Base-by-base conservation (phyloP, 495 filamentous ascomycete genomes). In the Penicillium argentinense region DNA sequence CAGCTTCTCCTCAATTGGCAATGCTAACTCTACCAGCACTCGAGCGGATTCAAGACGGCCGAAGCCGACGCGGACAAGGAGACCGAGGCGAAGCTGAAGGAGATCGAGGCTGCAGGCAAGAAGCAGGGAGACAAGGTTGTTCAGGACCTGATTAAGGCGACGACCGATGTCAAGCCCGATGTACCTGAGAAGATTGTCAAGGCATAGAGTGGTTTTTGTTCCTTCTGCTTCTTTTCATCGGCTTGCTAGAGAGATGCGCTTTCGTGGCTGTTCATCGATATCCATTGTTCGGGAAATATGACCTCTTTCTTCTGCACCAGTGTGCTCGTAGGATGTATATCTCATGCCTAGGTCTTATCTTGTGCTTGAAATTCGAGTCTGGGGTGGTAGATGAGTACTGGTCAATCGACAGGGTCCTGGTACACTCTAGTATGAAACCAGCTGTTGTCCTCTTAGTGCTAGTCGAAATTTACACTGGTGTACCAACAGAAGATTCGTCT, bases 11-110 rank as follows among this genome's bases (percentile, higher is more conserved):
- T n/a, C n/a, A n/a, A n/a, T n/a, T n/a, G n/a, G n/a, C 18, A 7
- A 27, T 49, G 13, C 5, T 23, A n/a, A 36, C 17, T 21, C 11
- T 5, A 12, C 21, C 38, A 91, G 88, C 89, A 96, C 69, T 84
- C 85, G 44, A 85, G 86, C 62, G 88, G 88, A 63, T 92, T 91
- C 77, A 87, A 91, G 69, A 80, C 84, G 52, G 87, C 88, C 51
- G 88, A 96, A 66, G 84, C 89, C 48, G 89, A 91, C 56, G 89
- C 91, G 45, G 80, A 82, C 62, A 82, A 83, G 69, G 88, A 95
- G 55, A 86, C 89, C 37, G 85, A 93, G 32, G 77, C 68, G 47
- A 85, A 92, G 71, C 78, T 96, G 47, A 78, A 82, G 60, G 86
- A 88, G 64, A 97, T 97, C 67, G 79, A 87, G 63, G 74, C 72